phyloP scores from a whole-genome alignment of 495 filamentous ascomycete species.

The Lasiosphaeris hirsuta region DNA sequence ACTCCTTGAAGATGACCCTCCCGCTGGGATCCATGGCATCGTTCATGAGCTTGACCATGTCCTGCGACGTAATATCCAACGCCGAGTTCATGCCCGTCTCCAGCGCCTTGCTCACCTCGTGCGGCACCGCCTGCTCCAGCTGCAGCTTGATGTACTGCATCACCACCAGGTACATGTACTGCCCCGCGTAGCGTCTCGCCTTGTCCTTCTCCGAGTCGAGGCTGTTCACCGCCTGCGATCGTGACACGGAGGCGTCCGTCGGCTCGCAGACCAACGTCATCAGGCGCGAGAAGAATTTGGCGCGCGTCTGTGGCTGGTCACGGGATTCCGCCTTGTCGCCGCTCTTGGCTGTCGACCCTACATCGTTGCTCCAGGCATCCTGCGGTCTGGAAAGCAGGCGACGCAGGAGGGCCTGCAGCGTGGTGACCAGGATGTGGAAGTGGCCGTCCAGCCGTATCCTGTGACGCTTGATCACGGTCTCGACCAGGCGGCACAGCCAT shows the following conservation, averaged over 20 bases:
- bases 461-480: conserved; percentile 53
- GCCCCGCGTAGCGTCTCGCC: conserved; percentile 70
- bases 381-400: conserved; percentile 51
- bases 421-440: conserved; percentile 65
- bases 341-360: neutral
- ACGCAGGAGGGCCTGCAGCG: conserved; percentile 60
- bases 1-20: conserved; percentile 65
- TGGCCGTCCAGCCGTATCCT: conserved; percentile 45
- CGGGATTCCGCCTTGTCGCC: neutral
- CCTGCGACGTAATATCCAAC: conserved; percentile 62
- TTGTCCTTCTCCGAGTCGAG: conserved; percentile 75
- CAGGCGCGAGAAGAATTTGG: conserved; percentile 63
- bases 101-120: conserved; percentile 63
- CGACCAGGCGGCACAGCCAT: conserved; percentile 59
- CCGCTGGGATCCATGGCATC: conserved; percentile 65
- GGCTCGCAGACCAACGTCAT: conserved; percentile 78
- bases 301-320: conserved; percentile 38
- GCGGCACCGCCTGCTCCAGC: conserved; percentile 45
- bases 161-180: conserved; percentile 69
- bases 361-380: conserved; percentile 1
- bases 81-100: conserved; percentile 69
- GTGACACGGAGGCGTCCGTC: conserved; percentile 65
- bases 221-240: conserved; percentile 23
- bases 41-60: conserved; percentile 63
- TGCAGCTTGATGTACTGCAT: conserved; percentile 68